phyloP scores from a whole-genome alignment of 352 stramenopile species.

The Blastocystis sp. region DNA sequence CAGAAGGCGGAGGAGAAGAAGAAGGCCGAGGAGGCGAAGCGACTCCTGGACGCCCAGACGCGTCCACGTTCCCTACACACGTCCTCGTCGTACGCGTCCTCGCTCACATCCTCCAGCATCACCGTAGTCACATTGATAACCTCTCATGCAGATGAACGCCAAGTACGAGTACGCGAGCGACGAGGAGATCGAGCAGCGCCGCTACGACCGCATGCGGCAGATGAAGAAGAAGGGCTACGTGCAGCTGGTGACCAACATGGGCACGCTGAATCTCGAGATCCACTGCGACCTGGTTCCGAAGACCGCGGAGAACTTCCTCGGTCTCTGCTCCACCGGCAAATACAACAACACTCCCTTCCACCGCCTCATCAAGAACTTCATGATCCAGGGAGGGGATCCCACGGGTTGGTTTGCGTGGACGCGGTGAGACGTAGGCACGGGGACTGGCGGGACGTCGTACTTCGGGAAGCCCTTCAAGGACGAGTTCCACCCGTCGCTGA shows the following conservation, averaged over 20 bases:
- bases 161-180: conserved; percentile 64
- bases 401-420: conserved; percentile 64
- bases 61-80: conserved; percentile 62
- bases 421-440: conserved; percentile 63
- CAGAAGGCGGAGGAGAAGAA: conserved; percentile 61
- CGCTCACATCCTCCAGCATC: conserved; percentile 84
- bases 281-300: conserved; percentile 88
- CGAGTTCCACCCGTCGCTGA: conserved; percentile 87
- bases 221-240: conserved; percentile 90
- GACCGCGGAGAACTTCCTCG: conserved; percentile 89
- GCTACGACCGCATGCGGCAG: conserved; percentile 62
- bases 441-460: conserved; percentile 79
- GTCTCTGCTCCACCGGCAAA: conserved; percentile 77
- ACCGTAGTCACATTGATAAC: conserved; percentile 58
- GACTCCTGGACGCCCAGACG: conserved; percentile 18
- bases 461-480: conserved; percentile 85
- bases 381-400: conserved; percentile 82
- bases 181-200: conserved; percentile 67
- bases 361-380: conserved; percentile 87
- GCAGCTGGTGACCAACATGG: conserved; percentile 80
- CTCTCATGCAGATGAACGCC: conserved; percentile 59
- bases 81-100: conserved; percentile 74
- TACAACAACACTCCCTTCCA: conserved; percentile 88
- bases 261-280: conserved; percentile 84
- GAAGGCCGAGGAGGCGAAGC: conserved; percentile 57